phyloP scores from a whole-genome alignment of 345 rosid species.

The Brassica napus region DNA sequence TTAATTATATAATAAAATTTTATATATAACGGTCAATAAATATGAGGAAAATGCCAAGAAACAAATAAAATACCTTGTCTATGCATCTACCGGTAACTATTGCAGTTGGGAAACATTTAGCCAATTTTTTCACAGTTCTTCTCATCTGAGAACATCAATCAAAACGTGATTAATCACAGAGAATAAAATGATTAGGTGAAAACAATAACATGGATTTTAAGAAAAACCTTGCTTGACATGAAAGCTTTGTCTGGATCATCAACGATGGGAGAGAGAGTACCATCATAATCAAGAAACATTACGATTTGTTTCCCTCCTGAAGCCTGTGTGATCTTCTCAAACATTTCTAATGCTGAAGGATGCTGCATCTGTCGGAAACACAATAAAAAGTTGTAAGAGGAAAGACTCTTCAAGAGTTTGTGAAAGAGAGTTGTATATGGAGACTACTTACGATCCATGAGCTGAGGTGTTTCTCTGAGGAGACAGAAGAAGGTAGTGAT shows the following conservation, averaged over 20 bases:
- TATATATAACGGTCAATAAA: background rate
- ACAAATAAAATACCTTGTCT: constrained; percentile 65
- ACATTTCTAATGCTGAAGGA: constrained; percentile 84
- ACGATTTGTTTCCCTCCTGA: constrained; percentile 84
- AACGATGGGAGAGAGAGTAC: constrained; percentile 95
- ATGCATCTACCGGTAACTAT: constrained; percentile 94
- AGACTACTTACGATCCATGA: constrained; percentile 66
- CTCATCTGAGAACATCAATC: constrained; percentile 63
- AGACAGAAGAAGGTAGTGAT: constrained; percentile 46
- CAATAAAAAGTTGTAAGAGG: background rate
- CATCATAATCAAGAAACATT: constrained; percentile 93
- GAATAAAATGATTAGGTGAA: constrained; percentile 1
- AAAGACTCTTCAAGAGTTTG: background rate
- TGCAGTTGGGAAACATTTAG: constrained; percentile 78
- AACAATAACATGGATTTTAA: background rate
- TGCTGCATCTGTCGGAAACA: constrained; percentile 51
- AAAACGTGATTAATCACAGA: background rate
- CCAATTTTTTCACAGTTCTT: constrained; percentile 64
- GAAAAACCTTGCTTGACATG: constrained; percentile 82
- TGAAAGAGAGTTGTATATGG: background rate
- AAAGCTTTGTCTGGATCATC: constrained; percentile 89
- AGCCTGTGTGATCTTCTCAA: constrained; percentile 60
- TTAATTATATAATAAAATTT: background rate
- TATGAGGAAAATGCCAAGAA: constrained; percentile 6
- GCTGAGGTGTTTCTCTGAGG: constrained; percentile 41